These are phyloP conservation scores for Leucogyrophana mollusca DNA, from an alignment of 768 basidiomycete species.

Conservation along the genomic window DNA sequence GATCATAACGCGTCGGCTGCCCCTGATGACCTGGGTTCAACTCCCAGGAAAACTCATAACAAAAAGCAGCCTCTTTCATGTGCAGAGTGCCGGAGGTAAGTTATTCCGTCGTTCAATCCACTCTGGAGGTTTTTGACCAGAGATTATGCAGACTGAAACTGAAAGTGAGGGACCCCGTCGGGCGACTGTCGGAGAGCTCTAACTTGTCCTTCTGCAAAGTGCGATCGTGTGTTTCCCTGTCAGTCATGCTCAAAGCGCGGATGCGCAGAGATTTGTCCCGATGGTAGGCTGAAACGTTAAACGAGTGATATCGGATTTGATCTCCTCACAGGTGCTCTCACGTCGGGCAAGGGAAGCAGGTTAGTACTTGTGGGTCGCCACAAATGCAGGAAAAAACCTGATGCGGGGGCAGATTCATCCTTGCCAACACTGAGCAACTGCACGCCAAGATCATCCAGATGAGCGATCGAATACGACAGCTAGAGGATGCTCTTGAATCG, in stretches of 20 bases:
- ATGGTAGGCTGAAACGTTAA: slow-evolving; percentile 35
- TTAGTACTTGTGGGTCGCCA: slow-evolving; percentile 22
- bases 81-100: slow-evolving; percentile 61
- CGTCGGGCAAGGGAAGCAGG: slow-evolving; percentile 65
- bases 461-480: slow-evolving; percentile 60
- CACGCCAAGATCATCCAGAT: slow-evolving; percentile 63
- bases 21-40: slow-evolving; percentile 11
- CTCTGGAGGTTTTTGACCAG: slow-evolving; percentile 3
- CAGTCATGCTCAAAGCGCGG: slow-evolving; percentile 68
- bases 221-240: slow-evolving; percentile 65
- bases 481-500: slow-evolving; percentile 56
- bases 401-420: slow-evolving; percentile 49
- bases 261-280: slow-evolving; percentile 61
- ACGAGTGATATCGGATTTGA: background rate
- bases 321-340: slow-evolving; percentile 47
- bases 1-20: slow-evolving; percentile 14
- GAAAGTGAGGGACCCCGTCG: slow-evolving; percentile 40
- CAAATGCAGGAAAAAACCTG: background rate
- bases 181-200: slow-evolving; percentile 31
- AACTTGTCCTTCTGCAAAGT: slow-evolving; percentile 38
- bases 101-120: background rate
- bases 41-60: slow-evolving; percentile 12
- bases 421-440: slow-evolving; percentile 65
- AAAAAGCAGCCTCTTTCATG: slow-evolving; percentile 54
- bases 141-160: slow-evolving; percentile 44